Percentiles rank a stretch among this genome's conserved stretches.
These are phyloP conservation scores for Aspergillus leporis DNA, from an alignment of 495 filamentous ascomycete species.

Conservation along the genomic window DNA sequence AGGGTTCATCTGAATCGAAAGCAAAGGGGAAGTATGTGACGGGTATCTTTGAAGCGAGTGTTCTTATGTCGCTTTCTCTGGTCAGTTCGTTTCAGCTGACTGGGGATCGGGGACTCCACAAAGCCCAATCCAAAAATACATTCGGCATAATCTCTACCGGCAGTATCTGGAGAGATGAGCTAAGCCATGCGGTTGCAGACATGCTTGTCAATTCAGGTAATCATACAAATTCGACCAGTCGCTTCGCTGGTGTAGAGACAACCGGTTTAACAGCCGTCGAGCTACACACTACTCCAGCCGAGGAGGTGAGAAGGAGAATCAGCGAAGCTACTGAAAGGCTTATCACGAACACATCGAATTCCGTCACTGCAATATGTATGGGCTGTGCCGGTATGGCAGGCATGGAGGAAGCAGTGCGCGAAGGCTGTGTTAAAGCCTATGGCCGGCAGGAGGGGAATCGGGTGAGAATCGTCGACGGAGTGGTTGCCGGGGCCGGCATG, in stretches of 20 bases:
- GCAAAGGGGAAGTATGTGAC: constrained; percentile 57
- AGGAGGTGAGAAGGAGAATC: constrained; percentile 66
- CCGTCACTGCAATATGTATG: constrained; percentile 56
- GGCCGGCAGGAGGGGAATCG: constrained; percentile 58
- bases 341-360: constrained; percentile 46
- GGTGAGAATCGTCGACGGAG: constrained; percentile 80
- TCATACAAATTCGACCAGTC: constrained; percentile 25
- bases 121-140: constrained; percentile 44
- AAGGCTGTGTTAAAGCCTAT: constrained; percentile 63
- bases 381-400: constrained; percentile 94
- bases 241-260: constrained; percentile 78
- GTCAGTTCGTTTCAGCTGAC: constrained; percentile 45
- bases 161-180: constrained; percentile 72
- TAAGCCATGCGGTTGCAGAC: constrained; percentile 59
- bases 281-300: constrained; percentile 67
- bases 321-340: constrained; percentile 67
- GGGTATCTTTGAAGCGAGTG: constrained; percentile 85
- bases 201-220: constrained; percentile 51
- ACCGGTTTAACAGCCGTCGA: constrained; percentile 82
- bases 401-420: constrained; percentile 75
- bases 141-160: constrained; percentile 95
- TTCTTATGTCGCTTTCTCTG: constrained; percentile 55
- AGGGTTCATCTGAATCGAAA: constrained; percentile 8
- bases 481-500: constrained; percentile 72
- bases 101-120: constrained; percentile 21